Evolutionary conservation across 2,329 filamentous ascomycete species (phyloP).

Genomic region (Talaromyces sp.): DNA sequence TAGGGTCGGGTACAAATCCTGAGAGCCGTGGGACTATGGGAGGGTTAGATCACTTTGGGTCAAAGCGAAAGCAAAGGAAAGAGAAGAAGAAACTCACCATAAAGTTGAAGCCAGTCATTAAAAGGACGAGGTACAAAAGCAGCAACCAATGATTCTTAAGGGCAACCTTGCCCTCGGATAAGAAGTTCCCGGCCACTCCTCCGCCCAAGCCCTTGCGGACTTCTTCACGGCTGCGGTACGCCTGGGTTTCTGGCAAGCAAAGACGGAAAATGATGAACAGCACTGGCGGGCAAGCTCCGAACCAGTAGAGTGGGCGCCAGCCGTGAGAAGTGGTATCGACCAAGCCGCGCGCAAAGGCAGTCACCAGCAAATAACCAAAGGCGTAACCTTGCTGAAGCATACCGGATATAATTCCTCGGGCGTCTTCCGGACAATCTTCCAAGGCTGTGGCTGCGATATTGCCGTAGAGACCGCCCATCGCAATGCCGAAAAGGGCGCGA

Average conservation of each 20-base stretch:
- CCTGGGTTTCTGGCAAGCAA: conserved; percentile 71
- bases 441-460: conserved; percentile 60
- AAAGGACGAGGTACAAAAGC: conserved; percentile 72
- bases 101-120: conserved; percentile 92
- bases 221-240: conserved; percentile 62
- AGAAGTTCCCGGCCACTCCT: conserved; percentile 62
- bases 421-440: conserved; percentile 57
- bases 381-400: conserved; percentile 62
- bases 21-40: conserved; percentile 62
- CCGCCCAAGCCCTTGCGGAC: conserved; percentile 55
- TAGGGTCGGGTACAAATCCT: conserved; percentile 61
- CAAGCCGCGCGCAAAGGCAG: conserved; percentile 47
- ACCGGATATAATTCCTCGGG: conserved; percentile 57
- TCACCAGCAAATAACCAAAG: conserved; percentile 60
- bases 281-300: conserved; percentile 74
- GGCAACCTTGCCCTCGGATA: conserved; percentile 73
- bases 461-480: conserved; percentile 61
- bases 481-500: conserved; percentile 58
- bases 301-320: conserved; percentile 88
- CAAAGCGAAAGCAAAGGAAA: neutral
- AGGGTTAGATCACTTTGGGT: conserved; percentile 2
- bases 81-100: conserved; percentile 48
- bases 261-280: conserved; percentile 77
- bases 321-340: conserved; percentile 68
- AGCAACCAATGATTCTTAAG: conserved; percentile 75